A percentile compares a stretch with the other conserved stretches of the same genome.
phyloP scores from a whole-genome alignment of 164 flowering plant genomes.

The Aristolochia contorta region DNA sequence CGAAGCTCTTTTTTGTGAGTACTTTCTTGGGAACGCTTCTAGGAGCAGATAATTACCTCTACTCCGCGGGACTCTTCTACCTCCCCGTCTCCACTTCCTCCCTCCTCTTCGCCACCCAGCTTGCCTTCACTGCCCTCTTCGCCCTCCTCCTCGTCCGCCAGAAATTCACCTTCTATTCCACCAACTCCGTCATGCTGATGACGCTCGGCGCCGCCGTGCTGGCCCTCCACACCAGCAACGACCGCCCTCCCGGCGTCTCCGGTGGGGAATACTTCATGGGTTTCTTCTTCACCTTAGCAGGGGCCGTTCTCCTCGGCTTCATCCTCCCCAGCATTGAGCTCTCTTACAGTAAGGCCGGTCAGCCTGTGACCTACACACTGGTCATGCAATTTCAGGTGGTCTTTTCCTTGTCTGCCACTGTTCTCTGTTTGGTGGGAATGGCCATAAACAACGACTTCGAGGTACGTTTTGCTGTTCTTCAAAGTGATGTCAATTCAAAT shows the following conservation, averaged over 20 bases:
- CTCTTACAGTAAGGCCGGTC: conserved; percentile 21
- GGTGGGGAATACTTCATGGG: conserved; percentile 12
- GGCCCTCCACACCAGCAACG: conserved; percentile 10
- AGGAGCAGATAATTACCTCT: conserved; percentile 9
- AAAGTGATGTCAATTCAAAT: too few relatives aligned
- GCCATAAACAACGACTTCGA: conserved; percentile 29
- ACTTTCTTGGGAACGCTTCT: conserved; percentile 3
- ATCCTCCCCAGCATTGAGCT: conserved; percentile 11
- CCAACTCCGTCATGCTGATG: conserved; percentile 13
- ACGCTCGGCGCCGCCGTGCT: conserved; percentile 13
- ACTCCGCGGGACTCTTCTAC: conserved; percentile 4
- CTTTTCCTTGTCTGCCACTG: conserved; percentile 17
- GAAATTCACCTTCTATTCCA: conserved; percentile 18
- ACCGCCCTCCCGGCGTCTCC: conserved; percentile 14
- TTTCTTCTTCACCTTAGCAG: conserved; percentile 13
- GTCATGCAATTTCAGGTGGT: conserved; percentile 37
- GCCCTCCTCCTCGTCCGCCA: conserved; percentile 17
- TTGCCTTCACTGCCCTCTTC: conserved; percentile 19
- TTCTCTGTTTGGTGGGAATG: conserved; percentile 27
- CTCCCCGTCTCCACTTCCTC: conserved; percentile 19
- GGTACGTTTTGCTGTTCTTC: conserved; percentile 11
- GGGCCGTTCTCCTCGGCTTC: conserved; percentile 11
- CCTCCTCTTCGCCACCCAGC: conserved; percentile 13
- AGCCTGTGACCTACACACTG: conserved; percentile 18
- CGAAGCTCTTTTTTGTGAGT: neutral